phyloP scores from a whole-genome alignment of 805 yeast species.

The Lachancea kluyveri region DNA sequence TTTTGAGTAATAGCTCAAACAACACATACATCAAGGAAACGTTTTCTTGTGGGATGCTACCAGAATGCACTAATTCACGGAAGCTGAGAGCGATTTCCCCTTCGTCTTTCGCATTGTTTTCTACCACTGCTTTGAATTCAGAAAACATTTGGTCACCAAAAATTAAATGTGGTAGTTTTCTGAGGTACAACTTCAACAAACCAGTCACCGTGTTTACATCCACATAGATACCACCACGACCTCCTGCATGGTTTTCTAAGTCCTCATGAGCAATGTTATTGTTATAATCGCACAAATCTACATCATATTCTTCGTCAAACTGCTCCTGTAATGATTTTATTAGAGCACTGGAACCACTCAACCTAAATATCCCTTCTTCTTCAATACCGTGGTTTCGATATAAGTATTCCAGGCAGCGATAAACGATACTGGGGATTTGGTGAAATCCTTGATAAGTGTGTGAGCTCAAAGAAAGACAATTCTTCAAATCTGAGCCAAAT shows the following conservation, averaged over 20 bases:
- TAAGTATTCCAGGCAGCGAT: constrained; percentile 65
- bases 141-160: constrained; percentile 47
- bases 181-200: constrained; percentile 68
- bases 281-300: constrained; percentile 48
- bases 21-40: constrained; percentile 55
- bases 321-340: constrained; percentile 61
- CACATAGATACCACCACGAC: constrained; percentile 29
- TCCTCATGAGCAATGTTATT: constrained; percentile 15
- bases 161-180: constrained; percentile 70
- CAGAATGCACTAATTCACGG: constrained; percentile 27
- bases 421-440: constrained; percentile 64
- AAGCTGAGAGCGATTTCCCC: constrained; percentile 26
- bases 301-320: constrained; percentile 63
- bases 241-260: constrained; percentile 10
- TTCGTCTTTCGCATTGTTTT: constrained; percentile 28
- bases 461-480: constrained; percentile 47
- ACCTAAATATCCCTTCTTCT: constrained; percentile 87
- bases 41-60: constrained; percentile 45
- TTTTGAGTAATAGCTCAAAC: constrained; percentile 61
- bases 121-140: constrained; percentile 34
- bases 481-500: constrained; percentile 60
- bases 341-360: constrained; percentile 80
- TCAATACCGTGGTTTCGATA: constrained; percentile 61
- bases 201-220: constrained; percentile 90
- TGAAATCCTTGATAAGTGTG: constrained; percentile 32